Evolutionary conservation across 2,329 filamentous ascomycete species (phyloP).

Genomic region (Sarocladium strictum): DNA sequence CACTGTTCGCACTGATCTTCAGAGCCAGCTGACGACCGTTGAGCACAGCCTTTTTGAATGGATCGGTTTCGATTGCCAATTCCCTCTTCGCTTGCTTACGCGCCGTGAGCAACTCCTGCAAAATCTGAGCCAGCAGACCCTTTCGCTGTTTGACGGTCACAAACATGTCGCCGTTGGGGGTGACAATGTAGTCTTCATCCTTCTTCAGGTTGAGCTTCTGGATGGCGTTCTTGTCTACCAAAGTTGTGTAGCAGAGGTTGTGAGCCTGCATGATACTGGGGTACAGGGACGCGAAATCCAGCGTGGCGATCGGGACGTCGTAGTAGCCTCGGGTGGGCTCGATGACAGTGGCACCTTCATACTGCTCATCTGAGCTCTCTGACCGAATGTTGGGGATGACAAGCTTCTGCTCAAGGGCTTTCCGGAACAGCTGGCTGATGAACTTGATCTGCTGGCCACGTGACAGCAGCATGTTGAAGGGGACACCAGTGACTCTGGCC

Average conservation of each 20-base stretch:
- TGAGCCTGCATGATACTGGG: conserved; percentile 99
- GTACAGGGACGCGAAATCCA: conserved; percentile 98
- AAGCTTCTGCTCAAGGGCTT: conserved; percentile 85
- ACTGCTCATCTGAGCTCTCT: conserved; percentile 75
- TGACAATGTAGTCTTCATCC: conserved; percentile 93
- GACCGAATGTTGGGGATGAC: conserved; percentile 83
- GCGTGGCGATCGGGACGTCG: conserved; percentile 87
- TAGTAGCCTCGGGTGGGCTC: conserved; percentile 93
- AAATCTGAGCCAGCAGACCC: conserved; percentile 86
- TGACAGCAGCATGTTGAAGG: conserved; percentile 89
- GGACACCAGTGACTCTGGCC: conserved; percentile 97
- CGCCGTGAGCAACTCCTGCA: conserved; percentile 86
- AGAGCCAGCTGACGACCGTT: conserved; percentile 95
- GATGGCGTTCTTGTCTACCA: conserved; percentile 65
- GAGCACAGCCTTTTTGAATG: conserved; percentile 95
- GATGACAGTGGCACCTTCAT: conserved; percentile 96
- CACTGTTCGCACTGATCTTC: conserved; percentile 96
- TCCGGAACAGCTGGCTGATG: conserved; percentile 93
- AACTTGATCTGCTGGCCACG: conserved; percentile 97
- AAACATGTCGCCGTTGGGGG: conserved; percentile 90
- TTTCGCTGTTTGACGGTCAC: conserved; percentile 85
- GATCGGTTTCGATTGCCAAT: conserved; percentile 79
- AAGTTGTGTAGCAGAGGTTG: conserved; percentile 94
- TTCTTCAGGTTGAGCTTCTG: conserved; percentile 73
- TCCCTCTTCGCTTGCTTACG: conserved; percentile 94